Evolutionary conservation across 768 basidiomycete genomes (phyloP), one percentile per base, ranked within the genome.

Genomic region (Kwoniella bestiolae): DNA sequence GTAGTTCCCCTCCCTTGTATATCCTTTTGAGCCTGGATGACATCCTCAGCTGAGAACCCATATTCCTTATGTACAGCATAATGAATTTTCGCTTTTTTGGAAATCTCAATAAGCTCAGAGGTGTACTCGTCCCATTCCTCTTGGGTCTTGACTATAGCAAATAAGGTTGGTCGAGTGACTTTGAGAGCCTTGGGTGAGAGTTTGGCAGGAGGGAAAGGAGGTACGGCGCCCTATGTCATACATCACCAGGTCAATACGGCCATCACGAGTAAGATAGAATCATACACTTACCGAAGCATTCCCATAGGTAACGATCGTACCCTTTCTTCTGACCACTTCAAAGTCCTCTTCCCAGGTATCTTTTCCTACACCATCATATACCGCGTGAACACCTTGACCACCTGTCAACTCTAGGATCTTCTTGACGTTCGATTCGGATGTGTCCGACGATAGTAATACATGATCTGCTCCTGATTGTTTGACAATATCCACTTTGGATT

Each of bases 291-390:
- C 78, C 6, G 92, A 95, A 0, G 95, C 92, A 72, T 97, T 98
- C 0, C 96, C 96, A 58, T 93, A 86, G 6, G 88, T 89, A 14
- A 96, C 91, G 35, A 96, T 85, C 0, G 93, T 95, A 2, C 92
- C 94, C 79, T 95, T 96, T 44, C 92, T 85, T 71, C 87, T 86
- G 71, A 91, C 84, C 80, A 93, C 83, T 79, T 88, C 86, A 82
- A 95, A 91, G 83, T 94, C 85, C 66, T 85, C 85, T 66, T 91
- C 90, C 77, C 90, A 94, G 86, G 94, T 97, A 79, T 92, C 91
- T 83, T 91, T 94, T 1, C 95, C 95, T n/a, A 99, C 92, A 29
- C 95, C 95, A 74, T 99, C 95, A 74, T 90, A 95, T 25, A 92
- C 86, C 16, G 87, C 94, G 67, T 95, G 86, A 4, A 93, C 81